phyloP scores from a whole-genome alignment of 2,329 filamentous ascomycete genomes.

The Ascochyta koolunga region DNA sequence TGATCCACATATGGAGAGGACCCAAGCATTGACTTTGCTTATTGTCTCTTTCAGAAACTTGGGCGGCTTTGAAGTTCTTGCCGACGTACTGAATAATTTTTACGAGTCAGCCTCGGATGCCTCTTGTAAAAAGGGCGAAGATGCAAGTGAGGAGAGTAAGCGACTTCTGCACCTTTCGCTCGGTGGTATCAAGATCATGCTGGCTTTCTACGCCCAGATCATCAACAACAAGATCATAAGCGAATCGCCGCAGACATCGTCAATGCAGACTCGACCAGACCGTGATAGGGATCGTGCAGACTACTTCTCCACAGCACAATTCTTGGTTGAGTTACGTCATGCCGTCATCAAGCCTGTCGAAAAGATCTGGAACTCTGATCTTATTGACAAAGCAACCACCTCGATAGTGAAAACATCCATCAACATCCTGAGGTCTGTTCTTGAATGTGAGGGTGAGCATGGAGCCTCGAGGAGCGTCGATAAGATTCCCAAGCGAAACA shows the following conservation, averaged over 20 bases:
- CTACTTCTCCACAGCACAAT: conserved; percentile 72
- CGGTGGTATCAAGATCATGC: conserved; percentile 77
- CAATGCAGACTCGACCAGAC: conserved; percentile 59
- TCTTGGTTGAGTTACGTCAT: conserved; percentile 84
- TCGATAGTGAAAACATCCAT: conserved; percentile 79
- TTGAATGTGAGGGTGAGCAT: conserved; percentile 77
- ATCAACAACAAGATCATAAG: conserved; percentile 78
- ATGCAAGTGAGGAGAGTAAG: conserved; percentile 52
- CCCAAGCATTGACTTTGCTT: conserved; percentile 67
- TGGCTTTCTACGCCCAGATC: conserved; percentile 79
- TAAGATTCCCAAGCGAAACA: conserved; percentile 57
- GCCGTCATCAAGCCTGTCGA: conserved; percentile 77
- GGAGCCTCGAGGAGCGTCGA: conserved; percentile 68
- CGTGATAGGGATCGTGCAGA: conserved; percentile 63
- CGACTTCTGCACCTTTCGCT: conserved; percentile 56
- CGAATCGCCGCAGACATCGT: conserved; percentile 72
- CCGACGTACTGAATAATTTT: conserved; percentile 73
- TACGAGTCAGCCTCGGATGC: conserved; percentile 62
- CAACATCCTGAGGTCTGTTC: conserved; percentile 79
- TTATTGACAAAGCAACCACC: conserved; percentile 80
- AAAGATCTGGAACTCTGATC: conserved; percentile 82
- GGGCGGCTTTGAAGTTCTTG: conserved; percentile 76
- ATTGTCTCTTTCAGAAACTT: conserved; percentile 85
- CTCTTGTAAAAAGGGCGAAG: conserved; percentile 50
- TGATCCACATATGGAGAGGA: conserved; percentile 61